phyloP scores from a whole-genome alignment of 148 eudicot species.

The Heliosperma pusillum region DNA sequence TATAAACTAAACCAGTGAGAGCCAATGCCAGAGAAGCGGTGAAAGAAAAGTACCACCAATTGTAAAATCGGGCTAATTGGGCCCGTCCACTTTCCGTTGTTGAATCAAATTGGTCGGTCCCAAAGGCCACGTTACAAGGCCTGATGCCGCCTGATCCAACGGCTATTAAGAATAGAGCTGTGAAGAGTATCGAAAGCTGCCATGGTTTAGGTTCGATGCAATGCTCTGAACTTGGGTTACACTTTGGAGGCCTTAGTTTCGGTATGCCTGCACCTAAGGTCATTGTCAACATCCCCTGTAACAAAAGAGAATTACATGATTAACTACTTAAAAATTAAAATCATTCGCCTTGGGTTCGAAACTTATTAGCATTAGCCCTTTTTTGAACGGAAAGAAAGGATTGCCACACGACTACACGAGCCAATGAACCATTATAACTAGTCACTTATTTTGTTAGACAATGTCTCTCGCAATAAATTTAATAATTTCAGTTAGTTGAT shows the following conservation, averaged over 20 bases:
- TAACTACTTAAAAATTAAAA: no score
- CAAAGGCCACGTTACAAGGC: slow-evolving; percentile 78
- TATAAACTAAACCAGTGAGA: slow-evolving; percentile 55
- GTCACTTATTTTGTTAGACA: no score
- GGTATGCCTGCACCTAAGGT: slow-evolving; percentile 48
- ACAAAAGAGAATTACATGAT: background rate
- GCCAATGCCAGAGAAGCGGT: slow-evolving; percentile 54
- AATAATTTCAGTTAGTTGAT: no score
- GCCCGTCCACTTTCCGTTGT: slow-evolving; percentile 47
- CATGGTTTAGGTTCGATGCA: slow-evolving; percentile 39
- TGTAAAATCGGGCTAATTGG: slow-evolving; percentile 55
- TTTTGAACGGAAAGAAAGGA: no score
- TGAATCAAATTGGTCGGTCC: slow-evolving; percentile 71
- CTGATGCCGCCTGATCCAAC: slow-evolving; percentile 58
- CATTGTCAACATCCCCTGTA: slow-evolving; percentile 62
- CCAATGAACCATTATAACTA: no score
- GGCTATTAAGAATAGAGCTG: slow-evolving; percentile 42
- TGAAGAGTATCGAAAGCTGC: slow-evolving; percentile 55
- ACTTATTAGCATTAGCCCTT: no score
- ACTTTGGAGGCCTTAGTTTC: slow-evolving; percentile 43
- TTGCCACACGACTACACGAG: no score
- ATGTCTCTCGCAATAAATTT: no score
- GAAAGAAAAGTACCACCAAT: slow-evolving; percentile 79
- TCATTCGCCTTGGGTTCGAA: no score
- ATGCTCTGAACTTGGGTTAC: slow-evolving; percentile 11